phyloP scores from a whole-genome alignment of 768 basidiomycete species.

The Mycena pura region DNA sequence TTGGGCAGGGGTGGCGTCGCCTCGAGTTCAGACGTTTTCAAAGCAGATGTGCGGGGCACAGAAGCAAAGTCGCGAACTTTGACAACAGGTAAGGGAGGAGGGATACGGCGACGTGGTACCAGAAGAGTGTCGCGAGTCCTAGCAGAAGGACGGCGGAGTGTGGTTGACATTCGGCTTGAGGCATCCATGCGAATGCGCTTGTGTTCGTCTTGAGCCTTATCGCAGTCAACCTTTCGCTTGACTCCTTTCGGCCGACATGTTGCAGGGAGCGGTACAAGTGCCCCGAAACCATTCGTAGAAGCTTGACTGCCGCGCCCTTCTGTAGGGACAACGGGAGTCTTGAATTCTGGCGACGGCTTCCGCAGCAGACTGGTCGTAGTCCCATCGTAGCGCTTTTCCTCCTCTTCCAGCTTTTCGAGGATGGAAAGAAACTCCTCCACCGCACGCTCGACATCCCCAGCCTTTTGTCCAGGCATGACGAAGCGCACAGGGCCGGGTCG shows the following conservation, averaged over 20 bases:
- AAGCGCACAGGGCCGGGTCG: conserved; percentile 14
- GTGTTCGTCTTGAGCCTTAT: neutral
- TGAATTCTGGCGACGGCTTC: conserved; percentile 17
- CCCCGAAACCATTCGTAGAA: neutral
- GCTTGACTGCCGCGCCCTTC: neutral
- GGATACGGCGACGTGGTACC: neutral
- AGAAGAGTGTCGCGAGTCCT: neutral
- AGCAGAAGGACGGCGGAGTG: neutral
- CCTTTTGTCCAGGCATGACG: conserved; percentile 26
- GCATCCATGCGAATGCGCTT: conserved; percentile 12
- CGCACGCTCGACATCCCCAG: conserved; percentile 14
- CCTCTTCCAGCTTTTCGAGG: conserved; percentile 22
- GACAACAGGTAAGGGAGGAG: neutral
- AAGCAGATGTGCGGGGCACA: neutral
- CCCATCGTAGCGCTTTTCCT: neutral
- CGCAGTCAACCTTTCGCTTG: conserved; percentile 17
- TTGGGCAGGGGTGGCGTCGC: neutral
- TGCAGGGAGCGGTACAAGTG: neutral
- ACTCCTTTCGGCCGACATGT: neutral
- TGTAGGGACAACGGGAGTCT: conserved; percentile 1
- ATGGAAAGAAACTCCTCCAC: conserved; percentile 17
- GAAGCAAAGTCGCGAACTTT: neutral
- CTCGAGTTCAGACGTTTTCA: neutral
- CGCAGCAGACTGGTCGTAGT: neutral
- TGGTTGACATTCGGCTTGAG: neutral